Evolutionary conservation across 768 basidiomycete genomes (phyloP), one percentile per base, ranked within the genome.

Genomic region (Baorangia bicolor): DNA sequence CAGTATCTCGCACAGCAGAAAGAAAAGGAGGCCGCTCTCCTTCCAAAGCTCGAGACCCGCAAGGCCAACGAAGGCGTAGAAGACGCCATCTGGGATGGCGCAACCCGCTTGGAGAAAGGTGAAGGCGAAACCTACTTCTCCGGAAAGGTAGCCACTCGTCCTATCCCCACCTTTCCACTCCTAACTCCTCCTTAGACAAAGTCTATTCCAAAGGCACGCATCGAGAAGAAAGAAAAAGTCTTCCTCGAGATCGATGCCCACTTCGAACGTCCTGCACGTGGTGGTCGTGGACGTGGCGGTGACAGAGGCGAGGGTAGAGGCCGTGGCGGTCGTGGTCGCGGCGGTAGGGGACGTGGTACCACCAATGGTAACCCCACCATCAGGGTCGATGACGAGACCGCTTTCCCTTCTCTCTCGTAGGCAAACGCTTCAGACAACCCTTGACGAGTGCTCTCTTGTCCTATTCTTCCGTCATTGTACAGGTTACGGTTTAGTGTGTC

Each of bases 231-330:
- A 64, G 91, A 93, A 73, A 97, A 96, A 74, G 84, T 93, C 64
- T 91, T 80, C 77, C 79, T 98, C 68, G 94, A 96, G 69, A 92
- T 98, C 71, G 93, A 97, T 16, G 90, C 86, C 52, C 90, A 82
- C 65, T 94, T 94, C 70, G 88, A 93, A 41, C 87, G 88, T 61
- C 92, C 92, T 51, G 70, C 78, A n/a, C 84, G 89, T 60, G 83
- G 84, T 56, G 82, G 83, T 27, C 81, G 81, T 57, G 78, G 80
- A 21, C 72, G 78, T 30, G 75, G 75, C 13, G 72, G 74, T 21
- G 77, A 77, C 51, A 77, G 85, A 57, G 79, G 80, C 44, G 77
- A 78, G 67, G 74, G 73, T 59, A 77, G 82, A 55, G 77, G 74
- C 14, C 80, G 75, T 57, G 69, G 74, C n/a, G 68, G 75, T 47